Base-by-base conservation (phyloP, 768 basidiomycete species). In the Chalciporus sphaerocephalus region DNA sequence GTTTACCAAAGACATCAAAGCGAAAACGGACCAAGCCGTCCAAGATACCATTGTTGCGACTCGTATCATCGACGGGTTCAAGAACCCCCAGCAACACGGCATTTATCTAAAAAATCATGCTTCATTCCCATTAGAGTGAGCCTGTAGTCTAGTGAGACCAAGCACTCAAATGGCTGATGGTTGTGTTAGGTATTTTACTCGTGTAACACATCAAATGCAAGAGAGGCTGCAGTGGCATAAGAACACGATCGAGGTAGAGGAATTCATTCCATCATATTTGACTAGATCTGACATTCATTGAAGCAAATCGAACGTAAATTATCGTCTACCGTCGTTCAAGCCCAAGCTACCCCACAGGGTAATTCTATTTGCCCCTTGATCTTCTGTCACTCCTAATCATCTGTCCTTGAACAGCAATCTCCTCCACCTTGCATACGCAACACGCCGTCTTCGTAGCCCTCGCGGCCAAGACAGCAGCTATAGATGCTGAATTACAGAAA, bases 11-110 rank as follows among this genome's bases (percentile, higher is more conserved):
- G 86, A 90, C 63, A 67, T 92, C 38, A 85, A 84, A 59, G 67
- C 71, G 2, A 88, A 87, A 70, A 80, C 83, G 11, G 86, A 90
- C 42, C 81, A 85, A 64, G 77, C 85, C 0, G 82, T 89, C 21
- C 81, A 87, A 65, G 90, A 92, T 55, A 87, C 83, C 18, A 88
- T 91, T 42, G 72, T 81, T 21, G 80, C 86, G 3, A 88, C 80
- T 7, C 79, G 80, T 22, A 83, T 91, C 44, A 72, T 92, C 38
- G 88, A 90, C 53, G 88, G 82, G 6, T 87, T 85, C 68, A 78
- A 74, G 50, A 85, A 84, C 56, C 84, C 85, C 3, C 86, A 89
- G 46, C 79, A 81, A 54, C 76, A 81, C 47, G 80, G 78, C 17
- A 74, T 73, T 18, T 81, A 86, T 64, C 68, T 90, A 40, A 89